Base-by-base conservation (phyloP, 106 monocot species). In the Platanthera zijinensis region DNA sequence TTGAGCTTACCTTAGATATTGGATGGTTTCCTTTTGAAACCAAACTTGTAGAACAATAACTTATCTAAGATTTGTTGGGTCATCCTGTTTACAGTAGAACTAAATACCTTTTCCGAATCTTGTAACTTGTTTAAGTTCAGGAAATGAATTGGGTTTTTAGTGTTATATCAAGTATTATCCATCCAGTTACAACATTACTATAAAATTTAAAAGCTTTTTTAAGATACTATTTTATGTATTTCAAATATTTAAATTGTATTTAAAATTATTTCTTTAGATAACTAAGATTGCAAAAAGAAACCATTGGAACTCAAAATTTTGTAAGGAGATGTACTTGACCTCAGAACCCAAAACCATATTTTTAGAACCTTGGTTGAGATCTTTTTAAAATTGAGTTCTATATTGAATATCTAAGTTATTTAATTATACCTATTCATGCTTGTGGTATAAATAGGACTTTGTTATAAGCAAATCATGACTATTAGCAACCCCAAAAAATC, bases 151-250 rank as follows among this genome's bases (percentile, higher is more conserved):
- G 59, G 18, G n/a, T 8, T 61, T 61, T 61, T 19, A 61, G 21
- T 61, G 8, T 61, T 61, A 19, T 61, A 61, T 19, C 21, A 19
- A 17, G 4, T 19, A 21, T 61, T 61, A 7, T 3, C 6, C n/a
- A 21, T 61, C 6, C n/a, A 21, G n/a, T 56, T 56, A 6, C 18
- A 57, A 57, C 18, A 14, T 57, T 57, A 39, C 39, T 3, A n/a
- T 57, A 57, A 57, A 57, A 57, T 57, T 57, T 14, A 57, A 57
- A 57, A 57, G 57, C 6, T 17, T 17, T 57, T 57, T 57, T 18
- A 57, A 57, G 52, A 53, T 57, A 57, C 57, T n/a, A 57, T 57
- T n/a, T n/a, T n/a, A 57, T 14, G 57, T 57, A 57, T n/a, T 57
- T 57, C 18, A 57, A 17, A 14, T 57, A 57, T 57, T 57, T 17